Percentiles rank a stretch among this genome's conserved stretches.
phyloP scores from a whole-genome alignment of 495 filamentous ascomycete genomes.

The Penicillium daleae region DNA sequence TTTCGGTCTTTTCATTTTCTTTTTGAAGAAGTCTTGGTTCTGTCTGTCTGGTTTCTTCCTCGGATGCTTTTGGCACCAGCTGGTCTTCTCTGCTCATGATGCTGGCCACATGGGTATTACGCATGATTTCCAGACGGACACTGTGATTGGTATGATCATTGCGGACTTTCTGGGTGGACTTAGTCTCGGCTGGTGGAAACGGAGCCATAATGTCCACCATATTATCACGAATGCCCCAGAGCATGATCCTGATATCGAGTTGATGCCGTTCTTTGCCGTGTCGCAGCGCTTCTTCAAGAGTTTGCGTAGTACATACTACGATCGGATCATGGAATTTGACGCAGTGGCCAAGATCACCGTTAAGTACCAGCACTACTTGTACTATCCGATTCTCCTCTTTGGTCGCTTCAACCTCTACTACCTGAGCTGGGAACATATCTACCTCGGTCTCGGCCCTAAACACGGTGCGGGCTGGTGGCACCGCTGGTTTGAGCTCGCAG shows the following conservation, averaged over 20 bases:
- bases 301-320: slow-evolving; percentile 86
- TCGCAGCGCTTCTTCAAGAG: slow-evolving; percentile 80
- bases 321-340: slow-evolving; percentile 84
- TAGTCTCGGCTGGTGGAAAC: slow-evolving; percentile 95
- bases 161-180: slow-evolving; percentile 89
- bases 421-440: slow-evolving; percentile 79
- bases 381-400: slow-evolving; percentile 83
- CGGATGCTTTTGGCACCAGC: slow-evolving; percentile 91
- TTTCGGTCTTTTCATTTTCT: slow-evolving; percentile 62
- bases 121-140: slow-evolving; percentile 80
- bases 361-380: slow-evolving; percentile 77
- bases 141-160: slow-evolving; percentile 84
- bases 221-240: slow-evolving; percentile 96
- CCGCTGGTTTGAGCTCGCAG: slow-evolving; percentile 81
- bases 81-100: slow-evolving; percentile 94
- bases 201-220: slow-evolving; percentile 96
- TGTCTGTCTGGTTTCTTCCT: slow-evolving; percentile 72
- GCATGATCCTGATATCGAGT: slow-evolving; percentile 96
- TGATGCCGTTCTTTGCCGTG: slow-evolving; percentile 93
- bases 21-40: slow-evolving; percentile 75
- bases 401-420: slow-evolving; percentile 90
- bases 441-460: slow-evolving; percentile 73
- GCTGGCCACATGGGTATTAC: slow-evolving; percentile 98
- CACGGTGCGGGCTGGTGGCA: slow-evolving; percentile 90
- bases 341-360: slow-evolving; percentile 70